phyloP scores from a whole-genome alignment of 139 green algal genomes.

The Chlorella ohadii region DNA sequence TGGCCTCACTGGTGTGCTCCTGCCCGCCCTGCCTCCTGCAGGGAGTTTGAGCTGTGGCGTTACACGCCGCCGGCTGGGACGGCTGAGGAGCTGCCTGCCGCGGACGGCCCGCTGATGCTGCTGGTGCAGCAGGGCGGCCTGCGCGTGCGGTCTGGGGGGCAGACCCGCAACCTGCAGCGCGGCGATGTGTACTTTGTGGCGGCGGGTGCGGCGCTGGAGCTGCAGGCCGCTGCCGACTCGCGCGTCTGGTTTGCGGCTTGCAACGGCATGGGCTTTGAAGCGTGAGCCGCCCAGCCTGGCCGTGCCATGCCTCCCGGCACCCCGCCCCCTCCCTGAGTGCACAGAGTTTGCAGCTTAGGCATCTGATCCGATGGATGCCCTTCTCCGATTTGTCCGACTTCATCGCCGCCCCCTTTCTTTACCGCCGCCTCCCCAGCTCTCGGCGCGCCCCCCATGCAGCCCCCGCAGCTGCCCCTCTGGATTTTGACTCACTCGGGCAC shows the following conservation, averaged over 20 bases:
- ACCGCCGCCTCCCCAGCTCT: too few species aligned
- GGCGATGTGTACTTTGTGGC: constrained; percentile 48
- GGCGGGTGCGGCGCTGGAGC: constrained; percentile 25
- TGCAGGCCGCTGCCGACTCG: constrained; percentile 5
- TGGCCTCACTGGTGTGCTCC: neutral
- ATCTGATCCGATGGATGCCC: too few species aligned
- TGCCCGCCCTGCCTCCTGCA: neutral
- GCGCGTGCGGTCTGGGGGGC: neutral
- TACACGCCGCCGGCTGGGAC: constrained; percentile 46
- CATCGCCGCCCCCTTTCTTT: too few species aligned
- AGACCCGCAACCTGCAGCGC: constrained; percentile 14
- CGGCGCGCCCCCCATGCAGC: too few species aligned
- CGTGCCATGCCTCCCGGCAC: neutral
- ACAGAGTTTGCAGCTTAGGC: too few species aligned
- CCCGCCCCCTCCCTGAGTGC: neutral
- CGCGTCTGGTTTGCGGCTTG: constrained; percentile 30
- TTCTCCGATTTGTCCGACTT: too few species aligned
- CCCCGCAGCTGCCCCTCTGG: too few species aligned
- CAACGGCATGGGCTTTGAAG: constrained; percentile 45
- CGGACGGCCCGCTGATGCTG: constrained; percentile 26
- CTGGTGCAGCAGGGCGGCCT: constrained; percentile 37
- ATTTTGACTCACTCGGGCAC: too few species aligned
- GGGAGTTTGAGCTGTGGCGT: constrained; percentile 97
- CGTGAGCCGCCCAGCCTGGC: neutral
- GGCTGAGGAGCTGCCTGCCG: constrained; percentile 15